Conservation (phyloP, 495 filamentous ascomycete species). For the Penicillium samsonianum region DNA sequence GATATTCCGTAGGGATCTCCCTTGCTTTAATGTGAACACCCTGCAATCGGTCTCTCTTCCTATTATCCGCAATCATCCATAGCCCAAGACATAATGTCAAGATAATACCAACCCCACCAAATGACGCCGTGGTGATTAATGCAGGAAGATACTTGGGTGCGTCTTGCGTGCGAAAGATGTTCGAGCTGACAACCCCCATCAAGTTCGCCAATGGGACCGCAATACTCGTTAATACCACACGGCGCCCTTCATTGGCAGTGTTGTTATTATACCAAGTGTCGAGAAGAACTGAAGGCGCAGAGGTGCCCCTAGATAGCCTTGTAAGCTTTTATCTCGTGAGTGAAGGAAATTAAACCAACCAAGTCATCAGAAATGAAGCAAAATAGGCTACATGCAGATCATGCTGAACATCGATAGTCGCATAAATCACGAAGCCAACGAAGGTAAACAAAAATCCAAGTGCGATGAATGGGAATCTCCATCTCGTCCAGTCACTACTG, state of each 20-base stretch:
- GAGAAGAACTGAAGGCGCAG: conserved; percentile 50
- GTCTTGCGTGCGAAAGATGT: conserved; percentile 68
- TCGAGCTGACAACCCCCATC: conserved; percentile 70
- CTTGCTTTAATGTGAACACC: conserved; percentile 59
- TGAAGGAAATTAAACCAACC: conserved; percentile 24
- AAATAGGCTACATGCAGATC: conserved; percentile 67
- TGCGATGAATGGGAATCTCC: conserved; percentile 70
- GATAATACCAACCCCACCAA: conserved; percentile 61
- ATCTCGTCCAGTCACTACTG: conserved; percentile 58
- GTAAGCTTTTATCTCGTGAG: not conserved
- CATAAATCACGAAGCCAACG: conserved; percentile 70
- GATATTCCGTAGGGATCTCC: conserved; percentile 65
- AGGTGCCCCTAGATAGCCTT: conserved; percentile 40
- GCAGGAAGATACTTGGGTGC: conserved; percentile 74
- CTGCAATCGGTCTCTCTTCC: conserved; percentile 58
- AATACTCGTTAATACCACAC: conserved; percentile 65
- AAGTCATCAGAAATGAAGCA: conserved; percentile 80
- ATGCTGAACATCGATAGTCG: conserved; percentile 56
- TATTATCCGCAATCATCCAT: conserved; percentile 72
- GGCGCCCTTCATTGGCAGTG: conserved; percentile 67
- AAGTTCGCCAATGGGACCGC: conserved; percentile 73
- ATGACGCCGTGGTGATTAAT: conserved; percentile 67
- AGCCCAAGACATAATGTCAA: conserved; percentile 58
- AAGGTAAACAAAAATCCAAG: conserved; percentile 70
- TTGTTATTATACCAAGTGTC: conserved; percentile 75